Conservation (phyloP, 139 green algal genomes). For the Medakamo hakoo region DNA sequence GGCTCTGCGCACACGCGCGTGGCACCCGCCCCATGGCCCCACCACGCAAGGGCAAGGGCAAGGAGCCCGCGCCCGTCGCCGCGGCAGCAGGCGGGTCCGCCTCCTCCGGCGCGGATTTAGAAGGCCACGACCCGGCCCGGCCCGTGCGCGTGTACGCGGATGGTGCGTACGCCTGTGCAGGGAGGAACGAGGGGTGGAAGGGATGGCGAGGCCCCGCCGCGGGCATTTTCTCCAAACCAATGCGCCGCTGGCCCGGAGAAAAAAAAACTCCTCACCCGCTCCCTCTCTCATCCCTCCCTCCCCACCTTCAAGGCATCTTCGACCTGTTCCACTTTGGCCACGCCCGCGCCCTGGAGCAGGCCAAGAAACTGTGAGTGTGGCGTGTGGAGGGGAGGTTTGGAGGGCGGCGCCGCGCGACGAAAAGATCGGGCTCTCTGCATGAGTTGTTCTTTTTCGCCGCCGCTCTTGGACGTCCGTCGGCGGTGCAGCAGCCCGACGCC, state of each 20-base stretch:
- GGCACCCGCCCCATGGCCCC: neutral
- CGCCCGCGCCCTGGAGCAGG: slow-evolving; percentile 72
- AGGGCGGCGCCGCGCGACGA: neutral
- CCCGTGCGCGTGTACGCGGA: slow-evolving; percentile 70
- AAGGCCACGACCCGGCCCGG: slow-evolving; percentile 14
- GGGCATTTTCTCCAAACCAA: no score
- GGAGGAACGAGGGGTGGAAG: neutral
- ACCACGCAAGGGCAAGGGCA: slow-evolving; percentile 4
- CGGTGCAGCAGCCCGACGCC: no score
- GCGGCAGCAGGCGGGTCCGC: neutral
- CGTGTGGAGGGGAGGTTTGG: neutral
- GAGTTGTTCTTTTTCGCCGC: no score
- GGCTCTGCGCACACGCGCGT: neutral
- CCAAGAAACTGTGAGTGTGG: slow-evolving; percentile 61
- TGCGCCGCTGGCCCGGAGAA: neutral
- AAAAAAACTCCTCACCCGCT: neutral
- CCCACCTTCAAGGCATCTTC: slow-evolving; percentile 54
- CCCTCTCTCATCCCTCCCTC: neutral
- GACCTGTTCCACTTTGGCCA: slow-evolving; percentile 86
- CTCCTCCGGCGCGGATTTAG: neutral
- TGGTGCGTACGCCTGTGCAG: slow-evolving; percentile 18
- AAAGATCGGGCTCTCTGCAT: neutral
- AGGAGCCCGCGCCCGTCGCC: slow-evolving; percentile 9
- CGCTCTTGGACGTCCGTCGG: no score
- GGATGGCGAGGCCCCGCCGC: neutral